Evolutionary conservation across 257 asterid species (phyloP), one percentile per base, ranked within the genome.

Genomic region (Thymus mandschuricus): DNA sequence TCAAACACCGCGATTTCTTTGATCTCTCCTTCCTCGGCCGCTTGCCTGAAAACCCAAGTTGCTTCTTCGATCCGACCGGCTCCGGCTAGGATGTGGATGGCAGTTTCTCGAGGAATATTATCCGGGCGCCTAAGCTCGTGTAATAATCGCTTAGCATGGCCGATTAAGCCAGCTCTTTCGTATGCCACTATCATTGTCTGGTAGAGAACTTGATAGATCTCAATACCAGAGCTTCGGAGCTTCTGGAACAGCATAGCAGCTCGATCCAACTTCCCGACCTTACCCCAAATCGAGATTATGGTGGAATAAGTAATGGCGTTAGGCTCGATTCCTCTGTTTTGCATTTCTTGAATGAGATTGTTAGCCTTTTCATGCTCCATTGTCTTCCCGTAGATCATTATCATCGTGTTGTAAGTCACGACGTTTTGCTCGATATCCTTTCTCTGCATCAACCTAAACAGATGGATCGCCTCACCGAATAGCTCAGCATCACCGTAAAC

Each of bases 11-110:
- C 66, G 64, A 92, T 86, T 28, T 84, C 88, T 69, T 88, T 95
- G 58, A 95, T 80, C 72, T 94, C 98, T 68, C 93, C 90, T 29
- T 86, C 87, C 75, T 88, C 92, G 58, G 82, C 75, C 8, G 95
- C 97, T 76, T 81, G 95, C 67, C 99, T 82, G 78, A 92, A 95
- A 55, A 89, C 95, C 97, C 97, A 95, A 0, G 95, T 92, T 15
- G 98, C 99, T 75, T 92, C 99, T 66, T 95, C 99, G 41, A 95
- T 56, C 61, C 98, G 85, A 55, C 98, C 98, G 10, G 99, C 94
- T 21, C 93, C 81, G 8, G 96, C 95, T 13, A 95, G 97, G 70
- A 89, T 86, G 7, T 59, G 78, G 34, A 95, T 76, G 35, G 98
- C 96, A 4, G 96, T 89, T 72, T 81, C 97, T 48, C 96, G 78